These are phyloP conservation scores for Sordariomycetes sp. DNA, from an alignment of 2,329 filamentous ascomycete genomes.

Conservation along the genomic window DNA sequence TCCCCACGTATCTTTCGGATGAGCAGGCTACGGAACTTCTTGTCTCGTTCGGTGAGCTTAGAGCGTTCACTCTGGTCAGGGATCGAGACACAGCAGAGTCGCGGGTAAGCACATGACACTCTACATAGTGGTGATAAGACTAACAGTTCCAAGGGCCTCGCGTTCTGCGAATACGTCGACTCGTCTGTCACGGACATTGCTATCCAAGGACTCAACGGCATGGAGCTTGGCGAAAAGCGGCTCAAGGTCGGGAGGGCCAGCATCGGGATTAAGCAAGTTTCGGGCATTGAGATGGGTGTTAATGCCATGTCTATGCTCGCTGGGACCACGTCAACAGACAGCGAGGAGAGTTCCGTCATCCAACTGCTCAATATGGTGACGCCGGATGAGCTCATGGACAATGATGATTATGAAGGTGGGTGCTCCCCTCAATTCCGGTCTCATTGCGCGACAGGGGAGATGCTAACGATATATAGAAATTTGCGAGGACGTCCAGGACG, in stretches of 20 bases:
- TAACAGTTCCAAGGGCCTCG: conserved; percentile 58
- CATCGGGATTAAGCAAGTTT: conserved; percentile 85
- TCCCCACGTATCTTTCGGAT: conserved; percentile 78
- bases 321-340: conserved; percentile 69
- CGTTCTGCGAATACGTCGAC: conserved; percentile 91
- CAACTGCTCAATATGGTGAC: conserved; percentile 99
- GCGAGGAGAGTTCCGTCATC: conserved; percentile 73
- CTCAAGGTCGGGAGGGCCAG: conserved; percentile 83
- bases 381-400: conserved; percentile 84
- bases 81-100: conserved; percentile 79
- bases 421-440: neutral
- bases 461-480: conserved; percentile 61
- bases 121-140: neutral
- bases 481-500: conserved; percentile 83
- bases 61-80: conserved; percentile 83
- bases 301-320: conserved; percentile 97
- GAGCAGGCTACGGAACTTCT: conserved; percentile 88
- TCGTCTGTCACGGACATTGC: conserved; percentile 67
- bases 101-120: conserved; percentile 47
- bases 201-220: conserved; percentile 82
- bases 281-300: conserved; percentile 88
- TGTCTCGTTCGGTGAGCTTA: conserved; percentile 83
- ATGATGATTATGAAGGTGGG: conserved; percentile 87
- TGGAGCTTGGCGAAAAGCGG: conserved; percentile 81
- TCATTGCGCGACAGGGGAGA: neutral